A percentile compares a stretch with the other conserved stretches of the same genome.
Conservation (phyloP, 192 early-diverging fungal genomes). For the Coemansia furcata region DNA sequence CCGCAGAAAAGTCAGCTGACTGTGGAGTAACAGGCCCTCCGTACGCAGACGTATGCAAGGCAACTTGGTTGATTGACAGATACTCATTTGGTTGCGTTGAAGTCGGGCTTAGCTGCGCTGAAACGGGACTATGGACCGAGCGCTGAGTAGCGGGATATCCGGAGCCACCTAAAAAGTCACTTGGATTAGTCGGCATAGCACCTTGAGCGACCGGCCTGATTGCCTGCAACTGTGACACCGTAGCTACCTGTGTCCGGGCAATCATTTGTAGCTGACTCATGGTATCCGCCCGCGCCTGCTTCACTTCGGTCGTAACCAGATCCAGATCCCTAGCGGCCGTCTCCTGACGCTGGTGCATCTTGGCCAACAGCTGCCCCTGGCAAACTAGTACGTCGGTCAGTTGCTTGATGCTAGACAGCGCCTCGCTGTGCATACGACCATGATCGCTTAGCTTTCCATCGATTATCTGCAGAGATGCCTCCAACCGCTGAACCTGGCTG, state of each 20-base stretch:
- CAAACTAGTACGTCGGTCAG: conserved; percentile 10
- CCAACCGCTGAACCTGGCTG: not conserved
- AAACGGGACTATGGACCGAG: not conserved
- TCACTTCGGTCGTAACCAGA: not conserved
- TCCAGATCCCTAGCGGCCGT: not conserved
- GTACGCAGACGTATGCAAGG: not conserved
- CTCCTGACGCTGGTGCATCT: conserved; percentile 10
- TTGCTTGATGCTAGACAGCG: conserved; percentile 5
- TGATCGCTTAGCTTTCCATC: not conserved
- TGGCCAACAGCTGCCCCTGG: conserved; percentile 12
- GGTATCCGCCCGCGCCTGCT: not conserved
- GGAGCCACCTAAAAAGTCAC: not conserved
- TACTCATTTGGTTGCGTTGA: not conserved
- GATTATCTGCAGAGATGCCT: not conserved
- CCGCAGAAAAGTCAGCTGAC: not conserved
- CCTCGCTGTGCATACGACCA: not conserved
- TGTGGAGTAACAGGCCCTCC: not conserved
- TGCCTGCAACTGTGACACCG: not conserved
- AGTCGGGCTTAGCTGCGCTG: not conserved
- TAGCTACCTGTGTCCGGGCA: not conserved
- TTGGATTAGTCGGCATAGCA: not conserved
- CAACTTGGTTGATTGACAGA: not conserved
- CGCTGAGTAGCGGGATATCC: not conserved
- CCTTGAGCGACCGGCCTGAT: not conserved
- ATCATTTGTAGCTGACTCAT: conserved; percentile 8